Percentiles rank a stretch among this genome's conserved stretches.
Evolutionary conservation across 148 eudicot species (phyloP).

Genomic region (Simmondsia chinensis): DNA sequence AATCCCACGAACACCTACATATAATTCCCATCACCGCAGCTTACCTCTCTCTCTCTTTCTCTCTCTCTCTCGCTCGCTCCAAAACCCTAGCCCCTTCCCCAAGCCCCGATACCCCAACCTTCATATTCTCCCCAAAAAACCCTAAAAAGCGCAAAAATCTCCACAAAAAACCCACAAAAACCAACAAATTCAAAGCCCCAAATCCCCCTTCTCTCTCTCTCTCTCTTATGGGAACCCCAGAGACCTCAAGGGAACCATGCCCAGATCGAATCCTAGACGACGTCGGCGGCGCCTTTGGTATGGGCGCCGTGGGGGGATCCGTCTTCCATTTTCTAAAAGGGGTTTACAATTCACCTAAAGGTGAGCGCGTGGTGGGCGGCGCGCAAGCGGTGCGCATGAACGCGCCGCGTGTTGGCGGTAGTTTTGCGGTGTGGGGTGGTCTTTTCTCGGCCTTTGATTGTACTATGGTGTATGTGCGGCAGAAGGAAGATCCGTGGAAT

Average conservation of each 20-base stretch:
- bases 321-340: conserved; percentile 69
- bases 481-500: conserved; percentile 86
- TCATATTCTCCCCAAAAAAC: too few relatives aligned
- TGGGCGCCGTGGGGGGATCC: conserved; percentile 67
- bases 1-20: too few relatives aligned
- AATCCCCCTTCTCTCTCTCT: neutral
- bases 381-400: conserved; percentile 42
- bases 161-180: too few relatives aligned
- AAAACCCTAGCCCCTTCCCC: neutral
- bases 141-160: too few relatives aligned
- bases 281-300: conserved; percentile 62
- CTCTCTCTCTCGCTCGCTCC: neutral
- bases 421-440: conserved; percentile 76
- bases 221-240: conserved; percentile 51
- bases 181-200: too few relatives aligned
- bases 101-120: too few relatives aligned
- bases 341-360: conserved; percentile 32
- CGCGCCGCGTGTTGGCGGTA: conserved; percentile 54
- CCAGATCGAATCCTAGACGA: conserved; percentile 80
- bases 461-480: conserved; percentile 47
- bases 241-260: conserved; percentile 64
- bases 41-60: neutral
- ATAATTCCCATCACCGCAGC: too few relatives aligned
- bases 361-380: conserved; percentile 49
- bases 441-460: conserved; percentile 64